Evolutionary conservation across 352 stramenopile species (phyloP).

Genomic region (Phytophthora sansomeana): DNA sequence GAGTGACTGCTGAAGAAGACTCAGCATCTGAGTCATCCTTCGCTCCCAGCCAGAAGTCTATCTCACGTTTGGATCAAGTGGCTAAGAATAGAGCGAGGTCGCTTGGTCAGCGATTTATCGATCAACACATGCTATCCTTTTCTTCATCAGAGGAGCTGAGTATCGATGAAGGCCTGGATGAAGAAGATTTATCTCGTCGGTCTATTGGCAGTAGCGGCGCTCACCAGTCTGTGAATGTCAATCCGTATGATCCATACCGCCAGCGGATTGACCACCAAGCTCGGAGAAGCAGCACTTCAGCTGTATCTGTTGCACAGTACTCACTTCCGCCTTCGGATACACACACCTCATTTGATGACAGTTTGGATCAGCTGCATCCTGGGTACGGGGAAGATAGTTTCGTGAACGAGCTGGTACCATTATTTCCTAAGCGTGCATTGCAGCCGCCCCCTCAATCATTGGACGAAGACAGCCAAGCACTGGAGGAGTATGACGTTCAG

Average conservation of each 20-base stretch:
- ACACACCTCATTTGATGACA: conserved; percentile 69
- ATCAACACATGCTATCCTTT: conserved; percentile 37
- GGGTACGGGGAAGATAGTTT: conserved; percentile 49
- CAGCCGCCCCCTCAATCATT: conserved; percentile 7
- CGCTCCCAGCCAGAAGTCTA: conserved; percentile 29
- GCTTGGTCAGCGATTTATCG: conserved; percentile 28
- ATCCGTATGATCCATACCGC: conserved; percentile 26
- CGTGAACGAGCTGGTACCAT: conserved; percentile 66
- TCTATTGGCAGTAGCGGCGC: conserved; percentile 6
- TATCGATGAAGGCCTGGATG: conserved; percentile 13
- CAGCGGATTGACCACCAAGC: conserved; percentile 38
- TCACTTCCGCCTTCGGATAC: conserved; percentile 68
- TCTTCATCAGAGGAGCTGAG: conserved; percentile 31
- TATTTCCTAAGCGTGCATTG: conserved; percentile 49
- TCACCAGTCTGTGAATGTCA: conserved; percentile 11
- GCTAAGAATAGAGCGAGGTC: conserved; percentile 15
- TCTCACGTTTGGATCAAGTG: conserved; percentile 31
- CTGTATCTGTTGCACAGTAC: conserved; percentile 53
- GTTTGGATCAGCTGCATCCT: conserved; percentile 32
- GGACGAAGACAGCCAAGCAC: conserved; percentile 25
- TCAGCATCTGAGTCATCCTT: conserved; percentile 28
- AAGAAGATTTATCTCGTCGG: conserved; percentile 1
- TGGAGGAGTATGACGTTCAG: conserved; percentile 49
- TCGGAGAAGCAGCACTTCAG: conserved; percentile 36
- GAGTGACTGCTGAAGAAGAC: conserved; percentile 9